phyloP scores from a whole-genome alignment of 257 asterid genomes.

The Ajuga chamaepitys region DNA sequence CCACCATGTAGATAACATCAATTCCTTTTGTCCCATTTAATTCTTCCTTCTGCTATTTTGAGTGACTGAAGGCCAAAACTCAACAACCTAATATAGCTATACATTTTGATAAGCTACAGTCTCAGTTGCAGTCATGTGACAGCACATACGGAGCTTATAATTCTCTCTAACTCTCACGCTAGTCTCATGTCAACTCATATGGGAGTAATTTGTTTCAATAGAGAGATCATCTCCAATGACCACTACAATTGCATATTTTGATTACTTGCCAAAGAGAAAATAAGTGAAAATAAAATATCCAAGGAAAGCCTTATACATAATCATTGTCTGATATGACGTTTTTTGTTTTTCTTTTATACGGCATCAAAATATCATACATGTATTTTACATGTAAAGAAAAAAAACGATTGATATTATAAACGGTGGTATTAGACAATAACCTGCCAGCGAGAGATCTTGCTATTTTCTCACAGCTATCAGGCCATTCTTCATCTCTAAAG shows the following conservation, averaged over 20 bases:
- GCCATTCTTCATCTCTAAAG: slow-evolving; percentile 71
- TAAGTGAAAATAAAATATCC: background rate
- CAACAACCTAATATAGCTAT: too few relatives aligned
- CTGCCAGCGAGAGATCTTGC: slow-evolving; percentile 67
- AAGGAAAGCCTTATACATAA: background rate
- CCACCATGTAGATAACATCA: background rate
- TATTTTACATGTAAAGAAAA: background rate
- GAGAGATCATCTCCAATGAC: background rate
- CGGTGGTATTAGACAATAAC: slow-evolving; percentile 26
- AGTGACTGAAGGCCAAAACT: background rate
- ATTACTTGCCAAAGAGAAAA: background rate
- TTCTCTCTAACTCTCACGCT: too few relatives aligned
- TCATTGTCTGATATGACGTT: background rate
- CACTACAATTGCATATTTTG: background rate
- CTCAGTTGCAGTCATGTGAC: too few relatives aligned
- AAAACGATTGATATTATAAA: background rate
- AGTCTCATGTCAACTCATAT: background rate
- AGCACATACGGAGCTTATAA: too few relatives aligned
- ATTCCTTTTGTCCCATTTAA: background rate
- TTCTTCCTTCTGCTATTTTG: background rate
- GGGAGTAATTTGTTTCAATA: background rate
- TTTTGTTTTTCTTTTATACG: background rate
- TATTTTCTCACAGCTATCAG: slow-evolving; percentile 42
- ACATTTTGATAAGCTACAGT: too few relatives aligned
- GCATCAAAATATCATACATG: background rate